Evolutionary conservation across 306 rosid species (phyloP).

Genomic region (Parietaria judaica): DNA sequence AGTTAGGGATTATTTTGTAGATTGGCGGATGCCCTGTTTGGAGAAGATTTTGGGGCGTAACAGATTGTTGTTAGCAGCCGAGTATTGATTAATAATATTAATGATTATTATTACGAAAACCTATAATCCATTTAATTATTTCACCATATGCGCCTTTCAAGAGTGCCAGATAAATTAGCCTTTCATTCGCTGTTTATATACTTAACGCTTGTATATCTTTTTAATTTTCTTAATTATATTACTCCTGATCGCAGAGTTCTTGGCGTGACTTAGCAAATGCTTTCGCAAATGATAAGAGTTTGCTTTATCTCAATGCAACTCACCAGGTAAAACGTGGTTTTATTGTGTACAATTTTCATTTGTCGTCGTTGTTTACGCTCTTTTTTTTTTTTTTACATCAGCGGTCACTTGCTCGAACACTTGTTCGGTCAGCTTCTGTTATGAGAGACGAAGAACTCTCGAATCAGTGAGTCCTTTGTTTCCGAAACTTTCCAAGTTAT

Average conservation of each 20-base stretch:
- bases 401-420: slow-evolving; percentile 92
- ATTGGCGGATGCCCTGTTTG: too few species aligned
- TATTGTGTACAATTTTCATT: neutral
- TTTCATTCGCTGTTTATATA: neutral
- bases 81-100: too few species aligned
- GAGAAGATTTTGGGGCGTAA: too few species aligned
- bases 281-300: slow-evolving; percentile 60
- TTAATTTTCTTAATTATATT: slow-evolving; percentile 17
- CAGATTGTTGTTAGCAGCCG: too few species aligned
- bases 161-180: too few species aligned
- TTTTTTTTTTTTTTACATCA: slow-evolving; percentile 21
- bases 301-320: slow-evolving; percentile 53
- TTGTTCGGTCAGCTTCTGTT: slow-evolving; percentile 83
- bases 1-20: too few species aligned
- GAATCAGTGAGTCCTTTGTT: slow-evolving; percentile 57
- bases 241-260: slow-evolving; percentile 50
- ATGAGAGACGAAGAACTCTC: slow-evolving; percentile 55
- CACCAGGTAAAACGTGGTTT: slow-evolving; percentile 56
- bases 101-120: too few species aligned
- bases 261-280: slow-evolving; percentile 83
- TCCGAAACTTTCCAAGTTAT: slow-evolving; percentile 2
- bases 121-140: too few species aligned
- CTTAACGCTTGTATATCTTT: slow-evolving; percentile 16
- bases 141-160: too few species aligned
- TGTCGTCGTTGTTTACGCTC: slow-evolving; percentile 18